Evolutionary conservation across 1,284 basidiomycete species (phyloP), one percentile per base, ranked within the genome.

Genomic region (Serendipita sp.): DNA sequence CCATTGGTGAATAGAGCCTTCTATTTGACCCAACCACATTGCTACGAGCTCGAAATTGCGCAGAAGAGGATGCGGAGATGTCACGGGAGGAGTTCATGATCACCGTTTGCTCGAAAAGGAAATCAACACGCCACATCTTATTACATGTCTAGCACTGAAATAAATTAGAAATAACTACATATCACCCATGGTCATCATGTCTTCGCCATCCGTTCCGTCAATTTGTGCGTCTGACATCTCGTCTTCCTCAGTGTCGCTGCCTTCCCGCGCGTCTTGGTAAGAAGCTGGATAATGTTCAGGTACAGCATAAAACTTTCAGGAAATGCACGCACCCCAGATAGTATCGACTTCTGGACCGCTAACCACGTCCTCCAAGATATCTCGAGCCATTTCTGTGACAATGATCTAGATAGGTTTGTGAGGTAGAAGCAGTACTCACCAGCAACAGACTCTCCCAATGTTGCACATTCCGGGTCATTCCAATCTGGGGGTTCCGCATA

Each of bases 261-360:
- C 32, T 6, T 22, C 53, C 32, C 32, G 10, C 53, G 53, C 4
- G n/a, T 58, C 53, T 30, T 58, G 53, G 29, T 30, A 58, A 10
- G 53, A 58, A n/a, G 53, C 53, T 58, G n/a, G 32, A 58, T 10
- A 29, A 34, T 12, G 29, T 53, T 53, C 43, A 53, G 13, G 22
- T 13, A 53, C 10, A 29, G 26, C 10, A 29, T 15, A 10, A 0
- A 12, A 53, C 49, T n/a, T 0, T 12, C 43, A 44, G 0, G 26
- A 0, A n/a, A 29, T n/a, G 29, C 83, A 90, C 22, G 84, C 78
- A 64, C 78, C 80, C 78, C 84, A 90, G 34, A 89, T 79, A 49
- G 75, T 77, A 65, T 91, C 88, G 50, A 81, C 77, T 68, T 88
- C 85, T 1, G 87, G 87, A 0, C 87, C 88, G 69, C 87, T 85